These are phyloP conservation scores for Penicillium corylophilum DNA, from an alignment of 2,329 filamentous ascomycete species.

Conservation along the genomic window DNA sequence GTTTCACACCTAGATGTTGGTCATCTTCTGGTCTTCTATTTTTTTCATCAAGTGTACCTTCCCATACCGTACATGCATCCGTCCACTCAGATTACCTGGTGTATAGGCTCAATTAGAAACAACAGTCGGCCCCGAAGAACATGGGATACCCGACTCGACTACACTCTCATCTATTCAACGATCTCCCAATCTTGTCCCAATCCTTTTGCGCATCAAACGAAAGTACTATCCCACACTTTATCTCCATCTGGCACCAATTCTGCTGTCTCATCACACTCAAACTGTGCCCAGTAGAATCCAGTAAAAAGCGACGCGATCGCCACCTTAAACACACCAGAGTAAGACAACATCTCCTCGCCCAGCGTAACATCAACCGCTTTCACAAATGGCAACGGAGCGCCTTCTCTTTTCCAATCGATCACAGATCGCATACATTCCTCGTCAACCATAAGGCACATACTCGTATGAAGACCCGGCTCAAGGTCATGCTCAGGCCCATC, in stretches of 20 bases:
- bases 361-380: not conserved
- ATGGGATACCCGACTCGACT: too few species aligned
- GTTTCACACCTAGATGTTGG: too few species aligned
- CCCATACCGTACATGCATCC: too few species aligned
- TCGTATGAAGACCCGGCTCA: not conserved
- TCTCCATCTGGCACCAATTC: not conserved
- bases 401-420: not conserved
- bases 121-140: too few species aligned
- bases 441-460: not conserved
- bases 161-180: not conserved
- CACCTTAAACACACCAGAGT: not conserved
- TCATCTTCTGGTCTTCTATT: too few species aligned
- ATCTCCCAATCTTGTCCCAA: not conserved
- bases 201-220: not conserved
- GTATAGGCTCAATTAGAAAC: too few species aligned
- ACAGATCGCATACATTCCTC: not conserved
- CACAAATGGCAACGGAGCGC: not conserved
- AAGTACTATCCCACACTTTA: not conserved
- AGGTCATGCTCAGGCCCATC: not conserved
- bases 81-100: too few species aligned
- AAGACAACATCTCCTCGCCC: not conserved
- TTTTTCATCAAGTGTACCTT: too few species aligned
- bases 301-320: not conserved
- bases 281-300: not conserved
- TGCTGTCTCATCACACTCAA: not conserved